Evolutionary conservation across 2,329 filamentous ascomycete species (phyloP), one percentile per base, ranked within the genome.

Genomic region (Diplocarpon mali): DNA sequence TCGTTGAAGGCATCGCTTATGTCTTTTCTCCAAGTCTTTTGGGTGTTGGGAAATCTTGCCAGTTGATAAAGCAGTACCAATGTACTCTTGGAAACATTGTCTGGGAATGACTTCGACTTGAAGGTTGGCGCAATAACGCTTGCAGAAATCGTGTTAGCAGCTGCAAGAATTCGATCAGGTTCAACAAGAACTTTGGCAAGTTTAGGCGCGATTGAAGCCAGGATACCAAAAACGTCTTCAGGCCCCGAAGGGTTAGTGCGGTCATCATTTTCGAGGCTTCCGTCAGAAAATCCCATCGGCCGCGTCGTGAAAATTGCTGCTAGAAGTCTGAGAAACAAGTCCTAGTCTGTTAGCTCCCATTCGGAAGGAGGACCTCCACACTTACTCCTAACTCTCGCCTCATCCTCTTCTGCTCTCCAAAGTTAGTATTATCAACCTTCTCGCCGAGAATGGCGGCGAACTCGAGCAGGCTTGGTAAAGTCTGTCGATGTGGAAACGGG

Each of bases 391-490:
- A 69, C 48, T 96, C 90, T 60, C 84, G 78, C 49, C 89, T 78
- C 87, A 95, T 95, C 63, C 83, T 88, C 41, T 80, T 76, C 65
- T 95, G 86, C 66, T 96, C 90, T 29, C 90, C 90, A 65, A 95
- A 96, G 57, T 89, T 95, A 11, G 90, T 98, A 56, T 98, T 95
- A 62, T 95, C 89, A 40, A 96, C 84, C 68, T 98, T 98, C 61
- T 92, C 84, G 1, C 92, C 90, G 31, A 98, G 68, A 32, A 94
- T 85, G 1, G 85, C 84, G 0, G 87, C 84, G 58, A 96, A 95
- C 56, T 94, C 85, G 11, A 98, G 69, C 36, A 98, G 68, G 41
- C 82, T 80, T 6, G 92, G 85, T 32, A 98, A 66, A 7, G 89
- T 90, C 60, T 95, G 89, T 45, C 92, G 75, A 65, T 98, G 90